Evolutionary conservation across 2,329 filamentous ascomycete species (phyloP).

Genomic region (Cryoendolithus antarcticus): DNA sequence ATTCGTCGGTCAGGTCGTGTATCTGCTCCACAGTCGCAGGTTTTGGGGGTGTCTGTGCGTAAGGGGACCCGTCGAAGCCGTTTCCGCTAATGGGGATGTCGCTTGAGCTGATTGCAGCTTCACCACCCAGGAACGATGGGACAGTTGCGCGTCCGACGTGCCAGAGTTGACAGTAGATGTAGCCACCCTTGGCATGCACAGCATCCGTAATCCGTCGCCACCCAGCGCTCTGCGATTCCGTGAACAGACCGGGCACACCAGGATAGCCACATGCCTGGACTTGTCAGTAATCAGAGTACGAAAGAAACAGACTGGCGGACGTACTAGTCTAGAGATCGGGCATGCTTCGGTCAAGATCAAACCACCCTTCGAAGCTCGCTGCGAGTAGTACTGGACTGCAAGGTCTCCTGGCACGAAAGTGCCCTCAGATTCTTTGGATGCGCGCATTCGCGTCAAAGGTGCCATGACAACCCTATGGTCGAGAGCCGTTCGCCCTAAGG

Average conservation of each 20-base stretch:
- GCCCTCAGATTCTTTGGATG: slow-evolving; percentile 21
- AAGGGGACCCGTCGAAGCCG: slow-evolving; percentile 17
- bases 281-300: slow-evolving; percentile 41
- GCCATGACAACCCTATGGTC: slow-evolving; percentile 28
- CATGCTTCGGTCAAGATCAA: slow-evolving; percentile 46
- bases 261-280: slow-evolving; percentile 30
- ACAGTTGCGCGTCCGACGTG: slow-evolving; percentile 39
- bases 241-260: slow-evolving; percentile 46
- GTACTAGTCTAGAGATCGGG: slow-evolving; percentile 28
- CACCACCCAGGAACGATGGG: slow-evolving; percentile 12
- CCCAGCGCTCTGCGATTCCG: slow-evolving; percentile 39
- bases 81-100: slow-evolving; percentile 21
- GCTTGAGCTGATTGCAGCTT: slow-evolving; percentile 17
- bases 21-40: slow-evolving; percentile 27
- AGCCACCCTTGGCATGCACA: slow-evolving; percentile 51
- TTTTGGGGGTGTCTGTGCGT: slow-evolving; percentile 23
- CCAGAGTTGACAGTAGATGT: slow-evolving; percentile 52
- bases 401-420: slow-evolving; percentile 32
- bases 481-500: slow-evolving; percentile 22
- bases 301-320: slow-evolving; percentile 42
- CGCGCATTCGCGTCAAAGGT: slow-evolving; percentile 30
- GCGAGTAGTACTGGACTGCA: slow-evolving; percentile 41
- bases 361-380: slow-evolving; percentile 37
- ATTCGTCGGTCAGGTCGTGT: slow-evolving; percentile 20
- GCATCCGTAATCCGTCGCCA: slow-evolving; percentile 50